Percentiles rank a stretch among this genome's conserved stretches.
These are phyloP conservation scores for Ophiobolus disseminans DNA, from an alignment of 2,329 filamentous ascomycete genomes.

Conservation along the genomic window DNA sequence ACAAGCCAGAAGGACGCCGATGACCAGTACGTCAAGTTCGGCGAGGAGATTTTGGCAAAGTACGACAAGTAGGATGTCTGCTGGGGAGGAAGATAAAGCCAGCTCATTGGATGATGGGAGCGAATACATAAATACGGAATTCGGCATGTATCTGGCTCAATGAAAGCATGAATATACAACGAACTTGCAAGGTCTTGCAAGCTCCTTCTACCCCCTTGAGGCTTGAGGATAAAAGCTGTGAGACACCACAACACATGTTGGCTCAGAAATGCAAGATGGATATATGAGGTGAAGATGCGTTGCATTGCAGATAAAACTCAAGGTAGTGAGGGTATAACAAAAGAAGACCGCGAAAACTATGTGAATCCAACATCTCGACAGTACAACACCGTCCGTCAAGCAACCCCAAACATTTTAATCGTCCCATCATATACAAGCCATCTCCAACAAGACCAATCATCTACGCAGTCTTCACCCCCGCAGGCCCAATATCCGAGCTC, in stretches of 20 bases:
- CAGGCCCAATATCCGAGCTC: slow-evolving; percentile 21
- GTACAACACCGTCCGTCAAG: background rate
- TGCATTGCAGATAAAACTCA: background rate
- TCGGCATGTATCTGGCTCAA: no score
- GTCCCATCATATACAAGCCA: background rate
- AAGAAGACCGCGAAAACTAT: no score
- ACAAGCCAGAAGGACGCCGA: slow-evolving; percentile 72
- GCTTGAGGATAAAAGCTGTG: no score
- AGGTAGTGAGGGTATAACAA: slow-evolving; percentile 2
- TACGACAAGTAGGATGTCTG: slow-evolving; percentile 66
- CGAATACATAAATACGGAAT: no score
- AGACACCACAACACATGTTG: no score
- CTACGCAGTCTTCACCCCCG: slow-evolving; percentile 16
- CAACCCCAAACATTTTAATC: background rate
- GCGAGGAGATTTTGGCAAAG: slow-evolving; percentile 74
- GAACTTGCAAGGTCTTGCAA: no score
- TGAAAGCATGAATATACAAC: background rate
- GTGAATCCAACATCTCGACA: background rate
- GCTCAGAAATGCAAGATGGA: no score
- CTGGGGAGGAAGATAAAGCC: background rate
- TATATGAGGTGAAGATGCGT: background rate
- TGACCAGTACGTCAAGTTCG: slow-evolving; percentile 74
- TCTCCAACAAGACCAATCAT: background rate
- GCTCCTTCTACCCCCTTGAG: no score
- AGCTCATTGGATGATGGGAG: background rate